These are phyloP conservation scores for Fusarium virguliforme DNA, from an alignment of 2,329 filamentous ascomycete species.

Conservation along the genomic window DNA sequence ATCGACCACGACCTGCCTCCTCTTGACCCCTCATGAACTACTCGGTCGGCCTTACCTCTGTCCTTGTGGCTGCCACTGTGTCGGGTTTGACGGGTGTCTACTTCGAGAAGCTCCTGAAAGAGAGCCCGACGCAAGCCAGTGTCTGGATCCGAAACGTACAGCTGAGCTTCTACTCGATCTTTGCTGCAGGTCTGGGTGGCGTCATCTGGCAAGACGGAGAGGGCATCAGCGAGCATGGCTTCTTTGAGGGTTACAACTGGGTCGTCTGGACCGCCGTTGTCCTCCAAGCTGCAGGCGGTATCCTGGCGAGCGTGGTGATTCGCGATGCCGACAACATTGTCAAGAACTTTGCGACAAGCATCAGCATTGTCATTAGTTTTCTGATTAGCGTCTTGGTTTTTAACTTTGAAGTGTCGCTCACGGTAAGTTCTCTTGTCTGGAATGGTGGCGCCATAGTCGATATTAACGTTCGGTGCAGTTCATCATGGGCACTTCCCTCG, in stretches of 20 bases:
- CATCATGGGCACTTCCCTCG: conserved; percentile 82
- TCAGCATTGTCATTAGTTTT: conserved; percentile 91
- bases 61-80: conserved; percentile 82
- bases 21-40: conserved; percentile 77
- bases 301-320: conserved; percentile 73
- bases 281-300: conserved; percentile 86
- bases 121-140: conserved; percentile 81
- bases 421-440: conserved; percentile 69
- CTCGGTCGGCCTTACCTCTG: conserved; percentile 83
- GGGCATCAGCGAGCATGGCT: conserved; percentile 86
- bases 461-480: conserved; percentile 71
- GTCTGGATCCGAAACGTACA: conserved; percentile 97
- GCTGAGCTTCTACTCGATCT: conserved; percentile 92
- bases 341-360: conserved; percentile 93
- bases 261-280: conserved; percentile 89
- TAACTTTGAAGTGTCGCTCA: conserved; percentile 79
- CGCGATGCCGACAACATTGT: conserved; percentile 78
- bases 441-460: conserved; percentile 1
- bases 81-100: conserved; percentile 90
- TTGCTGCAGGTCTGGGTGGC: conserved; percentile 89
- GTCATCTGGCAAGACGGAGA: conserved; percentile 90
- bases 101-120: conserved; percentile 93
- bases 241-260: conserved; percentile 95
- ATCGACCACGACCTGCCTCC: conserved; percentile 75
- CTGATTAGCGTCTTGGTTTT: conserved; percentile 90